Evolutionary conservation across 2,329 filamentous ascomycete species (phyloP), one percentile per base, ranked within the genome.

Genomic region (Bipolaris cookei): DNA sequence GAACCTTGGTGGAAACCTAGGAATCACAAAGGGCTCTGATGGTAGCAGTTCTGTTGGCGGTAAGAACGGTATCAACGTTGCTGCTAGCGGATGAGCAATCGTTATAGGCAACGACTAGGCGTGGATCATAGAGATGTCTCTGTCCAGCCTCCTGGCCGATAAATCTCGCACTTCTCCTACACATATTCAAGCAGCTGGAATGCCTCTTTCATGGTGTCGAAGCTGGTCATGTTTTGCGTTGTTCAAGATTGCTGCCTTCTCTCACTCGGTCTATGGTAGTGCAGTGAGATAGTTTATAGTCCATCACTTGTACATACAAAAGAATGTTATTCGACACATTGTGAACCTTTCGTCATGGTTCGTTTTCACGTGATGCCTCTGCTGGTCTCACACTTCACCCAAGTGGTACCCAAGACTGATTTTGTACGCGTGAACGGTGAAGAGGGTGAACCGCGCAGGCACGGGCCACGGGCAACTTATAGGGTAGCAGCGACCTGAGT

Each of bases 1-100:
- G 20, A 74, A 73, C 30, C 49, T 68, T n/a, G 72, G 71, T 7
- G 72, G 72, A 10, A 69, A 73, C 25, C 41, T 74, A 54, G 72
- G 72, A 1, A 73, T 74, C 41, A 74, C 71, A 1, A 63, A 72
- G 50, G 71, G 71, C 2, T 64, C 57, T 16, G 71, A 73, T 61
- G 70, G 72, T n/a, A 70, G 67, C 32, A 68, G 67, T 50, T 69
- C 63, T 39, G 59, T 73, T 14, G 71, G 71, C 13, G 71, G 72
- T 3, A 58, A 66, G 51, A 73, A 68, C 23, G 71, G 70, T 4
- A 73, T 74, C 43, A 71, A 73, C 21, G 59, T 74, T 45, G 67
- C 69, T 8, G 58, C 67, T 20, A 65, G 63, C 46, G 70, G 70
- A 0, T 51, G 66, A 44, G 67, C 66, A 23, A 69, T 59, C 16